phyloP scores from a whole-genome alignment of 129 eudicot genomes.

The Erigeron canadensis region DNA sequence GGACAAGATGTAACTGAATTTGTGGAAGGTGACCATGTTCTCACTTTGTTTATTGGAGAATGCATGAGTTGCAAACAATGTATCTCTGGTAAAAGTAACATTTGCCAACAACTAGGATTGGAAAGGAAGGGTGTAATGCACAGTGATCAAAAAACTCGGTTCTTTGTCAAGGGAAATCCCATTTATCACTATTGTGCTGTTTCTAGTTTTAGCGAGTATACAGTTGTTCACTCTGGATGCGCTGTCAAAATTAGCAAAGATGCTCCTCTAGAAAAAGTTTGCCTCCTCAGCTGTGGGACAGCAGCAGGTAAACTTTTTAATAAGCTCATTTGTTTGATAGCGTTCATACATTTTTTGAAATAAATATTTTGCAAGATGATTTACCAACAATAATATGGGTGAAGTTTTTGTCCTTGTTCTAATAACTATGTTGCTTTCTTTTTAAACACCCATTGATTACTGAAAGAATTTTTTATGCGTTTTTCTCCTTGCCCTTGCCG shows the following conservation, averaged over 20 bases:
- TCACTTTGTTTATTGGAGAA: conserved; percentile 91
- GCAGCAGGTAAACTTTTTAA: conserved; percentile 65
- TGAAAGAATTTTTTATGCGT: too few species aligned
- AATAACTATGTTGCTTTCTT: too few species aligned
- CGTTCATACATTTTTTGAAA: background rate
- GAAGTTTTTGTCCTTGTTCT: background rate
- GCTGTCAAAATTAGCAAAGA: conserved; percentile 70
- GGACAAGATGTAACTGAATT: conserved; percentile 93
- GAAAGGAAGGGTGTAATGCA: conserved; percentile 95
- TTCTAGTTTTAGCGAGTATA: conserved; percentile 93
- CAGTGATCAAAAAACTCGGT: conserved; percentile 88
- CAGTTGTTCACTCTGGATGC: conserved; percentile 95
- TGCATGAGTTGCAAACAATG: conserved; percentile 92
- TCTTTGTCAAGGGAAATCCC: conserved; percentile 72
- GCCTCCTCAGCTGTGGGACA: conserved; percentile 95
- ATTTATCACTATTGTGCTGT: conserved; percentile 94
- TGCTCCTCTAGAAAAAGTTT: conserved; percentile 88
- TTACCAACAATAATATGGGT: background rate
- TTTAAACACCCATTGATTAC: too few species aligned
- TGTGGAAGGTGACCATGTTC: conserved; percentile 83
- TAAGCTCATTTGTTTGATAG: too few species aligned
- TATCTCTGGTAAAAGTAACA: conserved; percentile 74
- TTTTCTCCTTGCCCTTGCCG: too few species aligned
- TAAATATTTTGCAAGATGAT: background rate
- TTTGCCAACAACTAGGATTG: conserved; percentile 84